These are phyloP conservation scores for Diplodia mutila DNA, from an alignment of 2,329 filamentous ascomycete species.

Conservation along the genomic window DNA sequence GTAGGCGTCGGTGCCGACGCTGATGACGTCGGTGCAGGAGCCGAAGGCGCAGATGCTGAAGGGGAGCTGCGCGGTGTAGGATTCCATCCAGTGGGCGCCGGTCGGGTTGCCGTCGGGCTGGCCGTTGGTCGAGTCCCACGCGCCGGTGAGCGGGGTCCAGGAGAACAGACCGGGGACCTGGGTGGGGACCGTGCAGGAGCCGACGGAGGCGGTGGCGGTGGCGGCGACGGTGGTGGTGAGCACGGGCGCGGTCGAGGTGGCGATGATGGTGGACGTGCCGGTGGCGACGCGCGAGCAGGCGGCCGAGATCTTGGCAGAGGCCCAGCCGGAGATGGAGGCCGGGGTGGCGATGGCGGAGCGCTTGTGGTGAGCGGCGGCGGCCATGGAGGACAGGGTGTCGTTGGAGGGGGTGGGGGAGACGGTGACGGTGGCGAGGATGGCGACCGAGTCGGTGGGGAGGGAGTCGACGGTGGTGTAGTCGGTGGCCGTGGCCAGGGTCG, in stretches of 20 bases:
- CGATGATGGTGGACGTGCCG: neutral
- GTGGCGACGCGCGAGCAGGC: conserved; percentile 6
- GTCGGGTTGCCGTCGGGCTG: neutral
- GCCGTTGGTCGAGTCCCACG: neutral
- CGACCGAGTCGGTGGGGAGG: neutral
- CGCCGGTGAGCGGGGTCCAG: neutral
- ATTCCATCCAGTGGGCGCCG: neutral
- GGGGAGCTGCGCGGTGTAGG: neutral
- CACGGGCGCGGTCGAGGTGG: neutral
- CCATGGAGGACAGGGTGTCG: neutral
- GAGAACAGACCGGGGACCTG: neutral
- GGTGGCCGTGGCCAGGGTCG: neutral
- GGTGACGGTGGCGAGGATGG: neutral
- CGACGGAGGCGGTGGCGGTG: neutral
- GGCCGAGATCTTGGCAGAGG: neutral
- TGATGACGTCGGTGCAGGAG: neutral
- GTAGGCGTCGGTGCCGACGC: neutral
- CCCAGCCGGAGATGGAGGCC: neutral
- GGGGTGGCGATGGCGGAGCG: neutral
- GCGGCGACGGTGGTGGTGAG: neutral
- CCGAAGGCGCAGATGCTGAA: neutral
- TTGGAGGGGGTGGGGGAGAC: neutral
- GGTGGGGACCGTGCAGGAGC: neutral
- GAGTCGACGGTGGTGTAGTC: neutral
- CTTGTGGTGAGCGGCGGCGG: neutral